A percentile compares a stretch with the other conserved stretches of the same genome.
Evolutionary conservation across 1,139 yeast species (phyloP).

Genomic region (Hemisphaericaspora lyxosophila): DNA sequence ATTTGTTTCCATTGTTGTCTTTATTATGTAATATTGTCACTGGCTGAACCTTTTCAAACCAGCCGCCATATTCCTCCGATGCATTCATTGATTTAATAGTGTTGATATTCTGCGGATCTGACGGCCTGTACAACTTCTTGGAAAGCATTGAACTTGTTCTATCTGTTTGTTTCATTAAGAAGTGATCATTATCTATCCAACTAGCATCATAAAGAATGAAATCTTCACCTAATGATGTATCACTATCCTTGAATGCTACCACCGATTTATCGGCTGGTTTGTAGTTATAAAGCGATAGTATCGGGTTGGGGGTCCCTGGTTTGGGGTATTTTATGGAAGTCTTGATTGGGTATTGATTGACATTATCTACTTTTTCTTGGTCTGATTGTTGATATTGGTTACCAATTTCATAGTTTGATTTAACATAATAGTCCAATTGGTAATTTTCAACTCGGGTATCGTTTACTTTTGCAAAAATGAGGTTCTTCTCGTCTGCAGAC

Average conservation of each 20-base stretch:
- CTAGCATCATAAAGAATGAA: constrained; percentile 65
- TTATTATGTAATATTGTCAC: constrained; percentile 26
- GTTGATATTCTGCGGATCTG: constrained; percentile 16
- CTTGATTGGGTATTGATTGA: constrained; percentile 56
- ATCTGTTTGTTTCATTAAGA: constrained; percentile 68
- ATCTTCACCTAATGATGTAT: constrained; percentile 43
- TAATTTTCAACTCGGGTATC: constrained; percentile 70
- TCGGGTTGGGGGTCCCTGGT: constrained; percentile 79
- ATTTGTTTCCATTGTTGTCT: constrained; percentile 49
- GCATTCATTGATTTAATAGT: constrained; percentile 34
- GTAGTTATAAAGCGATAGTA: constrained; percentile 47
- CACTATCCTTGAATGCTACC: constrained; percentile 23
- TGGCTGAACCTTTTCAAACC: constrained; percentile 50
- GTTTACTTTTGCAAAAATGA: constrained; percentile 67
- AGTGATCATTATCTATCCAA: constrained; percentile 61
- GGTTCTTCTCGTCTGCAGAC: constrained; percentile 67
- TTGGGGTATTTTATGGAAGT: constrained; percentile 74
- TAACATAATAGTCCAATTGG: constrained; percentile 62
- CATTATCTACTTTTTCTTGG: constrained; percentile 17
- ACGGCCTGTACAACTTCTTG: constrained; percentile 49
- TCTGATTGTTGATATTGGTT: constrained; percentile 22
- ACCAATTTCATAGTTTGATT: constrained; percentile 33
- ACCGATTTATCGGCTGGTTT: constrained; percentile 27
- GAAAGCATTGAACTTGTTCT: constrained; percentile 64
- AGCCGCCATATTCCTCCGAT: constrained; percentile 49